Conservation (phyloP, 2,329 filamentous ascomycete genomes). For the Trichothecium roseum region DNA sequence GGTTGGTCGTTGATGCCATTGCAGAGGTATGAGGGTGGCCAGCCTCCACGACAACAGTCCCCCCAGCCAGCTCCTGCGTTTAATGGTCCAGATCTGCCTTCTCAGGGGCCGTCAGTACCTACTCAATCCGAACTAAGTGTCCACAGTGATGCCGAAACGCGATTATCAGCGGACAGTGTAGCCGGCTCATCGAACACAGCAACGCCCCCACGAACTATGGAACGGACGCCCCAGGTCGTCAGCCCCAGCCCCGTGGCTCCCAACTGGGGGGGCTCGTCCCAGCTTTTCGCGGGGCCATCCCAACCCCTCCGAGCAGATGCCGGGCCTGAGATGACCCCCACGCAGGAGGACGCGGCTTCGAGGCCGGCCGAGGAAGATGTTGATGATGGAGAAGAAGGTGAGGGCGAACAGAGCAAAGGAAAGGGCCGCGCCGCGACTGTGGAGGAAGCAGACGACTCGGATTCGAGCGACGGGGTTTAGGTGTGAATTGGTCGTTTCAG, state of each 20-base stretch:
- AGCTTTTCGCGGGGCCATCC: slow-evolving; percentile 30
- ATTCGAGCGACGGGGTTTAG: slow-evolving; percentile 22
- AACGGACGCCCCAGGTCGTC: slow-evolving; percentile 23
- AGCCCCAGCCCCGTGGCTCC: slow-evolving; percentile 38
- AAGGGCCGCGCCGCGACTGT: slow-evolving; percentile 29
- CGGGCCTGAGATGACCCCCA: not conserved
- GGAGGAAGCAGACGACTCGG: slow-evolving; percentile 31
- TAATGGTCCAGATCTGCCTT: slow-evolving; percentile 4
- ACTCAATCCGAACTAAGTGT: not conserved
- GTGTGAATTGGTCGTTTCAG: not conserved
- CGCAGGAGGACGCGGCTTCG: slow-evolving; percentile 4
- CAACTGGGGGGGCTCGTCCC: slow-evolving; percentile 40
- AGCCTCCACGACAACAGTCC: slow-evolving; percentile 11
- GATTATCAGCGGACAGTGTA: not conserved
- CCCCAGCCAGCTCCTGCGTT: slow-evolving; percentile 12
- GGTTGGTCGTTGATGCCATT: slow-evolving; percentile 57
- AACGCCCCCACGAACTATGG: not conserved
- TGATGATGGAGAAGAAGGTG: slow-evolving; percentile 2
- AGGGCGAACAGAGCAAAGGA: slow-evolving; percentile 28
- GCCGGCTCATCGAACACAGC: not conserved
- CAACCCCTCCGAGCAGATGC: slow-evolving; percentile 16
- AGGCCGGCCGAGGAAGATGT: too few species aligned
- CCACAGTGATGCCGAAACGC: not conserved
- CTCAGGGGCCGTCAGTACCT: slow-evolving; percentile 4
- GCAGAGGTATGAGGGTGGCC: slow-evolving; percentile 37